phyloP scores from a whole-genome alignment of 2,329 filamentous ascomycete genomes.

The Hyphodiscus sp. region DNA sequence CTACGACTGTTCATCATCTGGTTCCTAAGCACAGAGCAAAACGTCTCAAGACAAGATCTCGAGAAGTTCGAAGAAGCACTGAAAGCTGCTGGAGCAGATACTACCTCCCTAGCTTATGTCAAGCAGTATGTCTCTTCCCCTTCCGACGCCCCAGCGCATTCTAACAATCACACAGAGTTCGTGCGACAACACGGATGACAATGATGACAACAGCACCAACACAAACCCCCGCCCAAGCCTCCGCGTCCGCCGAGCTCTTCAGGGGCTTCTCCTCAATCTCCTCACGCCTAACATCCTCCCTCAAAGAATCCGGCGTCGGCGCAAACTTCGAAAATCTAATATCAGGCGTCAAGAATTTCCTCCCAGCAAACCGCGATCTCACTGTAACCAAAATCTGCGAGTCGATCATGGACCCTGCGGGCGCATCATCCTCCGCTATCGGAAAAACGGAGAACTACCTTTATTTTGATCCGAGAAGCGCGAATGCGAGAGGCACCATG shows the following conservation, averaged over 20 bases:
- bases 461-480: conserved; percentile 92
- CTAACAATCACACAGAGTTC: conserved; percentile 50
- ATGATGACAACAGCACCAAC: conserved; percentile 84
- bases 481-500: conserved; percentile 87
- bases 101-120: conserved; percentile 75
- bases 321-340: conserved; percentile 92
- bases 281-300: conserved; percentile 83
- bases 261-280: conserved; percentile 89
- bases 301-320: conserved; percentile 81
- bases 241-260: conserved; percentile 71
- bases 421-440: conserved; percentile 85
- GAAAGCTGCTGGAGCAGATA: conserved; percentile 67
- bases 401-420: conserved; percentile 91
- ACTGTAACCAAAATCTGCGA: conserved; percentile 98
- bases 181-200: conserved; percentile 94
- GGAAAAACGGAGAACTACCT: conserved; percentile 95
- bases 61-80: conserved; percentile 81
- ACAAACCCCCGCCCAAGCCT: conserved; percentile 47
- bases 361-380: conserved; percentile 92
- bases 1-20: conserved; percentile 93
- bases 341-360: conserved; percentile 93
- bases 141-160: neutral
- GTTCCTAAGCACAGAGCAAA: conserved; percentile 90
- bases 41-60: conserved; percentile 76
- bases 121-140: conserved; percentile 57